Base-by-base conservation (phyloP, 495 filamentous ascomycete genomes). In the Antarctomyces pellizariae region DNA sequence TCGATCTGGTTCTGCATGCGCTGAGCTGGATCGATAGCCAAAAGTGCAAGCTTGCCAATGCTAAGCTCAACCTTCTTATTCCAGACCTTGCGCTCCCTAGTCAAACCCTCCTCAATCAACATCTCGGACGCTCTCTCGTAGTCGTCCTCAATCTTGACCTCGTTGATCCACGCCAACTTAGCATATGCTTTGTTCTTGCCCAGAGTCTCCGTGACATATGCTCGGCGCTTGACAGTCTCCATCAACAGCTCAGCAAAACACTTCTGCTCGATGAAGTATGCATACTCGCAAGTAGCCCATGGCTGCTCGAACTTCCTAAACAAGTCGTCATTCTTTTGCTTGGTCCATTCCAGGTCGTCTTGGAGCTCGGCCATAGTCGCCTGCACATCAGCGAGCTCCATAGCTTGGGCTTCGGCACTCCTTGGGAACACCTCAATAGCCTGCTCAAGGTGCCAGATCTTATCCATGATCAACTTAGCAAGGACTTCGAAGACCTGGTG, bases 151-250 rank as follows among this genome's bases (percentile, higher is more conserved):
- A 63, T 55, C 27, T 62, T 49, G 11, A 92, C 64, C 39, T 92
- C 82, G 46, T 95, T 84, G 48, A 97, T 84, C 86, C 86, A 97
- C 20, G 71, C 59, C n/a, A 93, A 46, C 37, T 75, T 76, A 20
- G 68, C 64, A 24, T 76, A 70, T 35, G 64, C 49, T 6, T 65
- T 62, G 35, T 69, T 58, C 15, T 56, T 63, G 16, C 74, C 65
- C 23, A 95, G 53, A 40, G 78, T 95, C 16, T 52, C 54, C 7
- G 80, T 91, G 13, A 80, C 53, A 34, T 64, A 67, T 16, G 52
- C 44, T 42, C 69, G 67, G 34, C 69, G 67, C 32, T 64, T 52
- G 22, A 53, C 48, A 3, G 60, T 57, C 22, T 73, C 69, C 14
- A 63, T 59, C 32, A 99, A 59, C 16, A 93, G 57, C 0, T 57